Percentiles rank a stretch among this genome's conserved stretches.
Conservation (phyloP, 202 grass and related monocot species). For the Sporobolus alterniflorus region DNA sequence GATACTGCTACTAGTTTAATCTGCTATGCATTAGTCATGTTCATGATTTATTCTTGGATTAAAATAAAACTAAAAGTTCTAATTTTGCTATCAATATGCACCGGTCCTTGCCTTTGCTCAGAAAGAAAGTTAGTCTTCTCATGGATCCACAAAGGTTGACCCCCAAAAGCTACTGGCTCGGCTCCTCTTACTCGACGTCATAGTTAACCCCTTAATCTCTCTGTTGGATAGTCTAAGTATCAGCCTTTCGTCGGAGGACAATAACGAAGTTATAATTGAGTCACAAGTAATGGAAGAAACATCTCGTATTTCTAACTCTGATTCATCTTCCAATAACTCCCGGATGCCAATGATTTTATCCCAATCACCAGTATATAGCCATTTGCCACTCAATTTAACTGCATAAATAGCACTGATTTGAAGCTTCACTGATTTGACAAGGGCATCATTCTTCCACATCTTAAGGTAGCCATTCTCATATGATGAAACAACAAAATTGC, state of each 20-base stretch:
- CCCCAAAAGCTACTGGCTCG: too few species aligned
- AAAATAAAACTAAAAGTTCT: too few species aligned
- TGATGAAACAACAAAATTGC: conserved; percentile 72
- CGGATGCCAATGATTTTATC: conserved; percentile 83
- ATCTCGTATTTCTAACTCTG: conserved; percentile 70
- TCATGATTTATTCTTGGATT: too few species aligned
- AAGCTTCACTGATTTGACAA: conserved; percentile 77
- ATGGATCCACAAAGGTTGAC: too few species aligned
- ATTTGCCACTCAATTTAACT: conserved; percentile 64
- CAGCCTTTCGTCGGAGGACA: conserved; percentile 65
- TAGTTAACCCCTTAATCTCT: conserved; percentile 96
- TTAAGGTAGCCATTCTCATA: conserved; percentile 94
- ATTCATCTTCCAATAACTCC: conserved; percentile 68
- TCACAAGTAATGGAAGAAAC: conserved; percentile 75
- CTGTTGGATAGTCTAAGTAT: conserved; percentile 77
- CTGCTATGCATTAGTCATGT: too few species aligned
- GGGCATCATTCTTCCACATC: conserved; percentile 83
- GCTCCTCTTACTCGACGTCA: too few species aligned
- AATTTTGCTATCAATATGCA: too few species aligned
- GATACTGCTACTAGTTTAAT: too few species aligned
- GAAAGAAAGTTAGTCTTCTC: too few species aligned
- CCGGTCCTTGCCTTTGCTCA: too few species aligned
- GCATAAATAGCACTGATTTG: conserved; percentile 77
- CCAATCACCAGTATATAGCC: conserved; percentile 82
- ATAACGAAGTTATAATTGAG: conserved; percentile 75